Evolutionary conservation across 192 early-diverging fungal genomes (phyloP), one percentile per base, ranked within the genome.

Genomic region (Umbelopsis vinacea): DNA sequence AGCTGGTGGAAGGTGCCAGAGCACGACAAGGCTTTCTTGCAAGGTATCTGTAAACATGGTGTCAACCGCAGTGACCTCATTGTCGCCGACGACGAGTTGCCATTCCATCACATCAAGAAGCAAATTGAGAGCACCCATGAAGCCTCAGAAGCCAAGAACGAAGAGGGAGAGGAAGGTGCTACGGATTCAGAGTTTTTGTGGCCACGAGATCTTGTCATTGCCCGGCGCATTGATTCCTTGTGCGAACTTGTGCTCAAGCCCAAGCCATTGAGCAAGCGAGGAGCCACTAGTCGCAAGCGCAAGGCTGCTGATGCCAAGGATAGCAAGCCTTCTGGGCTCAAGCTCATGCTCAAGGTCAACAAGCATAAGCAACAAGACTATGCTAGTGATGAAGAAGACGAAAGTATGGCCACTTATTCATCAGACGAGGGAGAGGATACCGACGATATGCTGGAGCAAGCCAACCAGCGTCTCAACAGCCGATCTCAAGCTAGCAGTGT

Each of bases 1-100:
- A 91, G 86, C 45, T 94, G 93, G 93, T 94, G 93, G 93, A 81
- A 79, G 35, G 79, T 88, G 45, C 82, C 87, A 17, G 80, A 84
- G 14, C 87, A 92, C 66, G 93, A 95, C 67, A 76, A 76, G 29
- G 85, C 83, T 24, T 89, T 93, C 63, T 73, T 95, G 63, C 79
- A 82, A 66, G 93, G 88, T 15, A 83, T 95, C 57, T 87, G 87
- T 40, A 87, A 87, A 68, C 91, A 89, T 77, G 93, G 93, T 22
- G 76, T 89, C 37, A 85, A 83, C 46, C 84, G 91, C 29, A 81
- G 77, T 48, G 93, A 95, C 73, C 67, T 92, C 21, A 86, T 93
- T 63, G 79, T 91, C 3, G 83, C 85, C 47, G 92, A 89, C 52
- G 70, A 73, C 12, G 82, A 85, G 3, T 53, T 89, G 33, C 84